A percentile compares a stretch with the other conserved stretches of the same genome.
phyloP scores from a whole-genome alignment of 495 filamentous ascomycete genomes.

The Delitschia confertaspora region DNA sequence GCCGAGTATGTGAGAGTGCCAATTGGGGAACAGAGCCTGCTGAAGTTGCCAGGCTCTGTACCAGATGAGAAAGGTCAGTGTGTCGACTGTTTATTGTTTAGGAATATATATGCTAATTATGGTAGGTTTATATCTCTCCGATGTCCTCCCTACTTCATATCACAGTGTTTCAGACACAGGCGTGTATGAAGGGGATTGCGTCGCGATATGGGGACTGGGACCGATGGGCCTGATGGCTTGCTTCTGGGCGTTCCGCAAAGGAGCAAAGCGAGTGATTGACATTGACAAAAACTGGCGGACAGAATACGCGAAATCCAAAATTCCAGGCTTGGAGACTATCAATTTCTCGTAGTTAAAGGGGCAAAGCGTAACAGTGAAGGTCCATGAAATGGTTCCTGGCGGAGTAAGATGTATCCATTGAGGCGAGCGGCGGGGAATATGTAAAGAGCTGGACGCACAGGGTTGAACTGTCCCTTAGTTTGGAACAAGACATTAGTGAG shows the following conservation, averaged over 20 bases:
- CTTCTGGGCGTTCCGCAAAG: neutral
- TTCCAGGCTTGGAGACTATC: neutral
- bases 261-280: neutral
- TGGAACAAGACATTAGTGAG: neutral
- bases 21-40: neutral
- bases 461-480: neutral
- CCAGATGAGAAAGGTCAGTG: neutral
- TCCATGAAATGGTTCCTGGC: neutral
- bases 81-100: neutral
- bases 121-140: neutral
- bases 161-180: neutral
- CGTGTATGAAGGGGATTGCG: neutral
- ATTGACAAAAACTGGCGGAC: neutral
- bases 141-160: neutral
- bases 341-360: neutral
- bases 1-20: neutral
- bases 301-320: neutral
- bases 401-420: neutral
- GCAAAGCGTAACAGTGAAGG: neutral
- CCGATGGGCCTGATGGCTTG: neutral
- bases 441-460: neutral
- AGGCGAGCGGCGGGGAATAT: neutral
- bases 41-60: neutral
- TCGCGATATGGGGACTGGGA: neutral
- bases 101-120: neutral